Conservation (phyloP, 148 eudicot genomes). For the Pharnaceum exiguum region DNA sequence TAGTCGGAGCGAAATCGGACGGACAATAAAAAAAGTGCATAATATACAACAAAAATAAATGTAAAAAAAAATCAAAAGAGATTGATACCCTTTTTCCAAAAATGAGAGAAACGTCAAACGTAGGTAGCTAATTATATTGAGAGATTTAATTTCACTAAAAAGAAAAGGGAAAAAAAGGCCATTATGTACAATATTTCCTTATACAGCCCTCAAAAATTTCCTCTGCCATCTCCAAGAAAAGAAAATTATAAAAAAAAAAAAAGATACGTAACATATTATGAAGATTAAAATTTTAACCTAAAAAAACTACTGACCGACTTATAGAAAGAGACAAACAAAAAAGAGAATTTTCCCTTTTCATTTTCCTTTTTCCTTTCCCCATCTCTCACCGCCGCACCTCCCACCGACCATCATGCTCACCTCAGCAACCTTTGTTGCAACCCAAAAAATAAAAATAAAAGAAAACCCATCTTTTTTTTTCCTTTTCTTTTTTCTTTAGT, state of each 20-base stretch:
- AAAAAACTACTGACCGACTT: background rate
- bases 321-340: background rate
- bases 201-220: conserved; percentile 27
- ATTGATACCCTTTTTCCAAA: too few species aligned
- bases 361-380: background rate
- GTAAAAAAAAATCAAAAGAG: too few species aligned
- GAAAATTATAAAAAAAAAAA: background rate
- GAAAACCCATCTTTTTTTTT: conserved; percentile 12
- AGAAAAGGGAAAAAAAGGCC: background rate
- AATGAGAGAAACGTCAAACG: too few species aligned
- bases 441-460: background rate
- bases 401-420: conserved; percentile 20
- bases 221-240: background rate
- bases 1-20: too few species aligned
- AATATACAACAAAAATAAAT: too few species aligned
- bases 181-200: conserved; percentile 30
- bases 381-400: conserved; percentile 4
- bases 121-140: too few species aligned
- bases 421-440: background rate
- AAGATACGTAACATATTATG: background rate
- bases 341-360: background rate
- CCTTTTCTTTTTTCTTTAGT: background rate
- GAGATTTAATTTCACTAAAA: too few species aligned
- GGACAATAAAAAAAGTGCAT: too few species aligned
- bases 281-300: background rate